These are phyloP conservation scores for Aspergillus conjunctus DNA, from an alignment of 495 filamentous ascomycete species.

Conservation along the genomic window DNA sequence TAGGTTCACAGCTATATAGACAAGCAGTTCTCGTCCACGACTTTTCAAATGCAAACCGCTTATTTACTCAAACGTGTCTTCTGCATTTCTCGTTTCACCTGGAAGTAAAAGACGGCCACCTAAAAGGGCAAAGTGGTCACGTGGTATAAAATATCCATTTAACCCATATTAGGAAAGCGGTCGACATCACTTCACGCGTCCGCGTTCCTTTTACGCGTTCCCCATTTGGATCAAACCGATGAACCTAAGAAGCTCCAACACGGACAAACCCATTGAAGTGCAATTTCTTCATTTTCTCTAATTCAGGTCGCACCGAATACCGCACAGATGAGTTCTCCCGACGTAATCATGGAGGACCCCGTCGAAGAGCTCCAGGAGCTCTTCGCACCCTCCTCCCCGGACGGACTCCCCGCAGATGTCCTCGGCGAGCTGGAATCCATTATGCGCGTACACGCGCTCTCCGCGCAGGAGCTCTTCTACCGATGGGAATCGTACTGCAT, in stretches of 20 bases:
- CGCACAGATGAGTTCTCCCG: slow-evolving; percentile 9
- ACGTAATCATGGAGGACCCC: slow-evolving; percentile 25
- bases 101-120: too few species aligned
- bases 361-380: slow-evolving; percentile 65
- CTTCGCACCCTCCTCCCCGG: slow-evolving; percentile 58
- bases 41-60: too few species aligned
- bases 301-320: not conserved
- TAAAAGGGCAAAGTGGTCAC: not conserved
- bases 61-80: too few species aligned
- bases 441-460: slow-evolving; percentile 74
- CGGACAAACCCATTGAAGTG: not conserved
- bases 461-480: slow-evolving; percentile 82
- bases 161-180: not conserved
- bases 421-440: slow-evolving; percentile 79
- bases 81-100: too few species aligned
- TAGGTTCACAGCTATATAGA: too few species aligned
- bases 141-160: not conserved
- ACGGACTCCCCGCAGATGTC: slow-evolving; percentile 69
- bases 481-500: slow-evolving; percentile 98
- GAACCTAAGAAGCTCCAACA: not conserved
- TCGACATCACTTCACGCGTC: not conserved
- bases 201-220: slow-evolving; percentile 2
- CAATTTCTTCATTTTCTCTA: not conserved
- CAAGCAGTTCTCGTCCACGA: too few species aligned
- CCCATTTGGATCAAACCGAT: not conserved